A percentile compares a stretch with the other conserved stretches of the same genome.
Conservation (phyloP, 2,329 filamentous ascomycete species). For the Grosmannia penicillata region DNA sequence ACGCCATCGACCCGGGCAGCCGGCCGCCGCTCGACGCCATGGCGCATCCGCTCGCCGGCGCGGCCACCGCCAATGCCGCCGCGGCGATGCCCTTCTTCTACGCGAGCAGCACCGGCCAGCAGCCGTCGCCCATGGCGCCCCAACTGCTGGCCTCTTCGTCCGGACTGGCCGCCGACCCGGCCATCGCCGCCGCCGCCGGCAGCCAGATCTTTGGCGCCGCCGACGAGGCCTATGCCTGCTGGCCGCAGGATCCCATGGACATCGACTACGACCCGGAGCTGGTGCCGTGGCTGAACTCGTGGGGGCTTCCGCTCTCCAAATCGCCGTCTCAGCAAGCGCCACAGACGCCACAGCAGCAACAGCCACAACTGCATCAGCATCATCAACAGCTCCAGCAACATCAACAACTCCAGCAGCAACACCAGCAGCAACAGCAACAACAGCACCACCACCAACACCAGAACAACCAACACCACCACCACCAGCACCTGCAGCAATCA, state of each 20-base stretch:
- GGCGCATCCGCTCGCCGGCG: too few species aligned
- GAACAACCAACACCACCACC: neutral
- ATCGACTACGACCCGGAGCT: conserved; percentile 15
- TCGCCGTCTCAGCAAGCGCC: neutral
- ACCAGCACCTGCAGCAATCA: neutral
- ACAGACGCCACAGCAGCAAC: conserved; percentile 1
- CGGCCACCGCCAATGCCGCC: too few species aligned
- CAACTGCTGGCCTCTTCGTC: neutral
- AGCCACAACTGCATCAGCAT: neutral
- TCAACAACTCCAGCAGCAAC: neutral
- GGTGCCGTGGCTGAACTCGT: conserved; percentile 11
- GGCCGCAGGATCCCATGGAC: conserved; percentile 15
- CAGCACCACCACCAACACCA: neutral
- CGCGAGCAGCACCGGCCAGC: neutral
- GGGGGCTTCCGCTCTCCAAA: conserved; percentile 3
- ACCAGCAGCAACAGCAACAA: neutral
- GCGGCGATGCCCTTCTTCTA: neutral
- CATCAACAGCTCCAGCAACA: neutral
- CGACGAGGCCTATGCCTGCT: conserved; percentile 6
- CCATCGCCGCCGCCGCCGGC: neutral
- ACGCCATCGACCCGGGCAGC: too few species aligned
- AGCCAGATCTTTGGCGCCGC: neutral
- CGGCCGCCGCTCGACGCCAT: too few species aligned
- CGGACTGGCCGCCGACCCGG: neutral
- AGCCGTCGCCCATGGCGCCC: neutral